A percentile compares a stretch with the other conserved stretches of the same genome.
These are phyloP conservation scores for Prillingera fragicola DNA, from an alignment of 1,284 basidiomycete species.

Conservation along the genomic window DNA sequence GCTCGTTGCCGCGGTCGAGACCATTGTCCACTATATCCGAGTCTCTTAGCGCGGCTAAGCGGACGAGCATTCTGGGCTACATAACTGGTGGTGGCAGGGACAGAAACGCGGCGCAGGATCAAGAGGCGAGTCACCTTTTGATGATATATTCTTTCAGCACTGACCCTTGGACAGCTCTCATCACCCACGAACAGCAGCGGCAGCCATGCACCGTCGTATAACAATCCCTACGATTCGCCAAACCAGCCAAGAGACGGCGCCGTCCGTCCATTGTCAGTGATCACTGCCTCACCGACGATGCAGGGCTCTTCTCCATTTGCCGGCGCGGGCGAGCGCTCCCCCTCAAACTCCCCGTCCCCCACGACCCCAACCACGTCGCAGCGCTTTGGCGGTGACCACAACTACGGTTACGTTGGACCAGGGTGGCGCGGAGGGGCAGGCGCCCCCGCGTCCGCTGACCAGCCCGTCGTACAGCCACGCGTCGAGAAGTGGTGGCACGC, in stretches of 20 bases:
- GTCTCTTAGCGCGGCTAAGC: slow-evolving; percentile 16
- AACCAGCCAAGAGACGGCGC: slow-evolving; percentile 21
- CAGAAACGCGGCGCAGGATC: slow-evolving; percentile 8
- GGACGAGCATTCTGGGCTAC: slow-evolving; percentile 23
- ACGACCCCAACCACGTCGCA: slow-evolving; percentile 6
- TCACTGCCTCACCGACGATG: slow-evolving; percentile 11
- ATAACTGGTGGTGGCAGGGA: slow-evolving; percentile 23
- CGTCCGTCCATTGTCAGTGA: slow-evolving; percentile 7
- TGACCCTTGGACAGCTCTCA: not conserved
- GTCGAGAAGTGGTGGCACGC: slow-evolving; percentile 44
- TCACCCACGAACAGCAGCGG: slow-evolving; percentile 2
- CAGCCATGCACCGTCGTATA: too few species aligned
- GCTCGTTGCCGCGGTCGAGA: slow-evolving; percentile 8
- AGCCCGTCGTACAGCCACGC: slow-evolving; percentile 2
- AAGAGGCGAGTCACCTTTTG: slow-evolving; percentile 20
- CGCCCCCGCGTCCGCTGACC: not conserved
- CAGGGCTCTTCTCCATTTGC: slow-evolving; percentile 23
- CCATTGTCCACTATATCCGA: slow-evolving; percentile 11
- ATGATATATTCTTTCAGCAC: not conserved
- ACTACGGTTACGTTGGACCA: slow-evolving; percentile 26
- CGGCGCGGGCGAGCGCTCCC: slow-evolving; percentile 20
- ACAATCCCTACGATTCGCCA: slow-evolving; percentile 31
- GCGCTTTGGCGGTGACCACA: slow-evolving; percentile 14
- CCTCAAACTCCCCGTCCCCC: too few species aligned
- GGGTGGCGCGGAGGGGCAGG: slow-evolving; percentile 31